Conservation (phyloP, 1,284 basidiomycete genomes). For the Bjerkandera adusta region DNA sequence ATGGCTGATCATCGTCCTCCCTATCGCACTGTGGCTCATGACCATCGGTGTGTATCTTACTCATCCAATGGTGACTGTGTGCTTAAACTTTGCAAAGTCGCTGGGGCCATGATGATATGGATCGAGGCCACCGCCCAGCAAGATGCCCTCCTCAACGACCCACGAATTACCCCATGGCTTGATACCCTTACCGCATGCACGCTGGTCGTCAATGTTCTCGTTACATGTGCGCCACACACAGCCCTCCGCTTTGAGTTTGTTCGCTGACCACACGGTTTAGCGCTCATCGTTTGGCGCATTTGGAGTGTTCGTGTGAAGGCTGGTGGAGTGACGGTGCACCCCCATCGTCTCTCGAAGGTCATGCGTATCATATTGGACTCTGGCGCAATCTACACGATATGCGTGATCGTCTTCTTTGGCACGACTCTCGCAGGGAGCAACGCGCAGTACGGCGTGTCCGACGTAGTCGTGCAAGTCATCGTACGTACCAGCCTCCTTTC, state of each 20-base stretch:
- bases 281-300: conserved; percentile 10
- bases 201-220: conserved; percentile 7
- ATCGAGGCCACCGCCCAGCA: background rate
- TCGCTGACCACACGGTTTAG: background rate
- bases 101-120: conserved; percentile 7
- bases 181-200: conserved; percentile 6
- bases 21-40: conserved; percentile 2
- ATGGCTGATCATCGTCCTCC: conserved; percentile 4
- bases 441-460: conserved; percentile 7
- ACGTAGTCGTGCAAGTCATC: conserved; percentile 13
- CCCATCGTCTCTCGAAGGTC: conserved; percentile 1
- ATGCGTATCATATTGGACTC: conserved; percentile 13
- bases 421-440: conserved; percentile 10
- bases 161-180: conserved; percentile 4
- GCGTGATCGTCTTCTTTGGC: conserved; percentile 7
- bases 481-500: conserved; percentile 1
- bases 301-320: conserved; percentile 2
- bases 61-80: too few relatives aligned
- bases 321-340: background rate
- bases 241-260: background rate
- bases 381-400: conserved; percentile 6
- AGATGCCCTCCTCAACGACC: conserved; percentile 4
- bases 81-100: background rate
- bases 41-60: background rate
- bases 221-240: conserved; percentile 1